These are phyloP conservation scores for Xylariaceae sp. DNA, from an alignment of 2,329 filamentous ascomycete species.

Conservation along the genomic window DNA sequence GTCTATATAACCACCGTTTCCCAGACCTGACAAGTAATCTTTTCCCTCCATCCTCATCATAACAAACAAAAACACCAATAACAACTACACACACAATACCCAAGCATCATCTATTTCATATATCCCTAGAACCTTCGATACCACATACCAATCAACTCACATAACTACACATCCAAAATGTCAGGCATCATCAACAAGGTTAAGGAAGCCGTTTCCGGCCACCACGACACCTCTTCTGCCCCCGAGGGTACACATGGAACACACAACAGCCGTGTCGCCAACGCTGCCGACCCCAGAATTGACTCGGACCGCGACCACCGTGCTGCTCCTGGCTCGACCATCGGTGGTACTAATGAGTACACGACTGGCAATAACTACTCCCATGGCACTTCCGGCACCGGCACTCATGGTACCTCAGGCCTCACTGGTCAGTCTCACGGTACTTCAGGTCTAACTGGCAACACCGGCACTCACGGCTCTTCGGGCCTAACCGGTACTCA, in stretches of 20 bases:
- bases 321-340: conserved; percentile 36
- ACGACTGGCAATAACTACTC: conserved; percentile 35
- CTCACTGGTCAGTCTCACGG: not conserved
- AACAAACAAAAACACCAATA: conserved; percentile 1
- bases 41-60: not conserved
- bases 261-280: conserved; percentile 37
- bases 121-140: not conserved
- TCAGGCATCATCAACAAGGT: conserved; percentile 65
- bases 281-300: conserved; percentile 44
- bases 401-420: conserved; percentile 35
- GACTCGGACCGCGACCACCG: conserved; percentile 45
- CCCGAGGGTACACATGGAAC: conserved; percentile 44
- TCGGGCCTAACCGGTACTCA: conserved; percentile 9
- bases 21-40: not conserved
- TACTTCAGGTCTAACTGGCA: not conserved
- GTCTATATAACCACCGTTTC: conserved; percentile 21
- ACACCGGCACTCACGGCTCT: not conserved
- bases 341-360: conserved; percentile 34
- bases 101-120: conserved; percentile 5
- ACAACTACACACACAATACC: not conserved
- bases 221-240: conserved; percentile 44
- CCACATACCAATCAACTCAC: not conserved
- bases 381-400: conserved; percentile 13
- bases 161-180: conserved; percentile 51
- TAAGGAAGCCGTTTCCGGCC: conserved; percentile 60